phyloP scores from a whole-genome alignment of 805 yeast genomes.

The Nakazawaea sp. region DNA sequence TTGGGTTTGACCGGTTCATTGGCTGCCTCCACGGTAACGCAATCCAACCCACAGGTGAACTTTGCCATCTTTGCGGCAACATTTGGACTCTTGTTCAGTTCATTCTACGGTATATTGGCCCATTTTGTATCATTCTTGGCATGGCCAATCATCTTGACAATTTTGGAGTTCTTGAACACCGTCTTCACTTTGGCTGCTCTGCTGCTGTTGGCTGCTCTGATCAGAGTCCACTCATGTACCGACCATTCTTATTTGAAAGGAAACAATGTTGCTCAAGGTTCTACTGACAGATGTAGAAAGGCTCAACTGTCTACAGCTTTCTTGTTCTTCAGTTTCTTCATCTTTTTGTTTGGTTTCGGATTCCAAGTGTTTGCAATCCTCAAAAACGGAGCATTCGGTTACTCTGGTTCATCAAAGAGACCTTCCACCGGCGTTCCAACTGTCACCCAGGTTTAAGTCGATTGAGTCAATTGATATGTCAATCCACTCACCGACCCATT shows the following conservation, averaged over 20 bases:
- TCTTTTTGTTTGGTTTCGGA: slow-evolving; percentile 59
- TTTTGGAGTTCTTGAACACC: slow-evolving; percentile 79
- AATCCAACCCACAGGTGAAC: slow-evolving; percentile 74
- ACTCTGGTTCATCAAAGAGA: slow-evolving; percentile 35
- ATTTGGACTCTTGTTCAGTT: slow-evolving; percentile 75
- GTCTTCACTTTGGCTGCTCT: slow-evolving; percentile 94
- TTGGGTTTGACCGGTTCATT: slow-evolving; percentile 90
- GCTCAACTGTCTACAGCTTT: slow-evolving; percentile 83
- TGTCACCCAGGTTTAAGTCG: slow-evolving; percentile 71
- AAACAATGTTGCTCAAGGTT: slow-evolving; percentile 72
- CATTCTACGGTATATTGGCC: slow-evolving; percentile 74
- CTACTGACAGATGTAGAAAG: slow-evolving; percentile 84
- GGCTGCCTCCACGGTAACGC: slow-evolving; percentile 50
- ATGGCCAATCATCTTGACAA: slow-evolving; percentile 74
- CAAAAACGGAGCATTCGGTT: slow-evolving; percentile 53
- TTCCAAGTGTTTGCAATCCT: slow-evolving; percentile 44
- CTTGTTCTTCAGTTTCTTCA: slow-evolving; percentile 76
- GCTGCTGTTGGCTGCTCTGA: slow-evolving; percentile 87
- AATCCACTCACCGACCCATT: too few species aligned
- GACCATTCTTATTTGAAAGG: slow-evolving; percentile 55
- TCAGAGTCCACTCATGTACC: slow-evolving; percentile 79
- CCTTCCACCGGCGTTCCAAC: slow-evolving; percentile 86
- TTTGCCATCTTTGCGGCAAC: slow-evolving; percentile 84
- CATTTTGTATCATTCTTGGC: slow-evolving; percentile 73
- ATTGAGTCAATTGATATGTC: too few species aligned